phyloP scores from a whole-genome alignment of 495 filamentous ascomycete species.

The Xylaria cubensis region DNA sequence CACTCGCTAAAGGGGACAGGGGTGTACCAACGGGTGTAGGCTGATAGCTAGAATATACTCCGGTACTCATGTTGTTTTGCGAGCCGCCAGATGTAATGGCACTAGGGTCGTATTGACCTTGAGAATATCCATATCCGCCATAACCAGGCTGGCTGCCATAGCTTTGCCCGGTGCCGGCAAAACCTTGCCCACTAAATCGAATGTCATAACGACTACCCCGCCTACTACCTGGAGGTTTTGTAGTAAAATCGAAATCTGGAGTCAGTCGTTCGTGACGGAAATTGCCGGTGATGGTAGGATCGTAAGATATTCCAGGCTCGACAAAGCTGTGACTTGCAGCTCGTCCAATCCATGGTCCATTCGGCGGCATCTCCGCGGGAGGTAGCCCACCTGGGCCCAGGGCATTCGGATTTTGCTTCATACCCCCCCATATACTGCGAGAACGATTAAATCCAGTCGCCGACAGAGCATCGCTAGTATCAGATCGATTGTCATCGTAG shows the following conservation, averaged over 20 bases:
- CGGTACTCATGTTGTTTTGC: constrained; percentile 47
- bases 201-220: constrained; percentile 53
- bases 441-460: constrained; percentile 64
- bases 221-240: constrained; percentile 44
- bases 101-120: constrained; percentile 45
- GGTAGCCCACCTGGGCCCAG: constrained; percentile 46
- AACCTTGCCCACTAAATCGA: constrained; percentile 42
- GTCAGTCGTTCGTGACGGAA: constrained; percentile 55
- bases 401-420: constrained; percentile 41
- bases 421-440: constrained; percentile 68
- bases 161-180: constrained; percentile 24
- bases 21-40: constrained; percentile 77
- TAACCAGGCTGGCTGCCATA: constrained; percentile 32
- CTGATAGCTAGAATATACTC: constrained; percentile 67
- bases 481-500: constrained; percentile 71
- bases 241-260: constrained; percentile 52
- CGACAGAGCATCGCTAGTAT: constrained; percentile 68
- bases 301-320: constrained; percentile 40
- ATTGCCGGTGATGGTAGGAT: constrained; percentile 39
- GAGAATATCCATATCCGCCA: constrained; percentile 36
- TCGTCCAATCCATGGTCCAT: constrained; percentile 49
- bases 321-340: constrained; percentile 41
- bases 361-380: constrained; percentile 44
- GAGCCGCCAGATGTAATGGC: constrained; percentile 38
- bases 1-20: constrained; percentile 82